Evolutionary conservation across 768 basidiomycete species (phyloP), one percentile per base, ranked within the genome.

Genomic region (Pleurotus salmoneostramineus): DNA sequence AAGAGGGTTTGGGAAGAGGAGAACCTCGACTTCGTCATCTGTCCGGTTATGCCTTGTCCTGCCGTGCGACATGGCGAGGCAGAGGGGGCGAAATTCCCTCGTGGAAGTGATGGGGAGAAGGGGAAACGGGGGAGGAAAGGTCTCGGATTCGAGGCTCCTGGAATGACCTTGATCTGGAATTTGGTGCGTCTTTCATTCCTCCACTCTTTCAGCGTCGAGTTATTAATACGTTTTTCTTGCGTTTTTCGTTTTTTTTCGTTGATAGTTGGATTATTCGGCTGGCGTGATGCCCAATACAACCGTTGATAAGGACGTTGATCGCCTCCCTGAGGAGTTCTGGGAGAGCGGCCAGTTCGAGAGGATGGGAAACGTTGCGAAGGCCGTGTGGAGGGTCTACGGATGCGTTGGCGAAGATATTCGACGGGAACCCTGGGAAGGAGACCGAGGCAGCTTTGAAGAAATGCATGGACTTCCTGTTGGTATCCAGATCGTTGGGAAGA

Each of bases 381-480:
- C 21, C 21, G 21, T 27, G 21, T 27, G 21, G 21, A 27, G 21
- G 21, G 21, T 27, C 21, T 27, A 27, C 21, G 21, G 21, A 65
- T 32, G 33, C 70, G 2, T 69, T 75, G 0, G 58, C 66, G 1
- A 61, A 69, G 56, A 78, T 70, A 59, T 63, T 64, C 37, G 59
- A 64, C 8, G 67, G 76, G 67, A 72, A 73, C 42, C 72, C 6
- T 71, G 72, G 60, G 64, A 62, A n/a, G 78, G 76, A 2, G 80
- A 76, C 60, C 66, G 73, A 0, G 74, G 89, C 52, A 78, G 88
- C 50, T 76, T 82, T 1, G 71, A 80, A 11, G 76, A 78, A 58
- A 88, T 88, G 84, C 77, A 84, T 57, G 88, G 88, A 5, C 71
- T 89, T 4, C 87, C 89, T 0, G 65, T 90, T 1, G 85, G 86